Percentiles rank a stretch among this genome's conserved stretches.
phyloP scores from a whole-genome alignment of 1,139 yeast species.

The Nakaseomyces sp. region DNA sequence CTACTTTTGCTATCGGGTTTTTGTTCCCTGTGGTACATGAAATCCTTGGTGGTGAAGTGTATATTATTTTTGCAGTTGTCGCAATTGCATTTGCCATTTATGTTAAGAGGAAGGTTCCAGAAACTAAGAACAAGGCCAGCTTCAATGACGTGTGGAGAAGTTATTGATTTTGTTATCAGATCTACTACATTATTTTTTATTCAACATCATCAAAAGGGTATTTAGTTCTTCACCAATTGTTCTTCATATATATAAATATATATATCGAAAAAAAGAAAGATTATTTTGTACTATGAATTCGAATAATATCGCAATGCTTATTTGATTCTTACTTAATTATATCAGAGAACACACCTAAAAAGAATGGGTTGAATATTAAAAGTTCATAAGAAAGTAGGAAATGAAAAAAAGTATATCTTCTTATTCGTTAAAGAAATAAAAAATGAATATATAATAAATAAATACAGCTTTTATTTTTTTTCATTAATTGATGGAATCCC shows the following conservation, averaged over 20 bases:
- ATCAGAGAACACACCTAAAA: no score
- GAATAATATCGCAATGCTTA: no score
- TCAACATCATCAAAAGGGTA: neutral
- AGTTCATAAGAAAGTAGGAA: no score
- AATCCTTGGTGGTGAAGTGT: conserved; percentile 69
- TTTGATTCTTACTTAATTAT: no score
- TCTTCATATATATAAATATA: no score
- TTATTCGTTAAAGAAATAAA: neutral
- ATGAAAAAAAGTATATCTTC: neutral
- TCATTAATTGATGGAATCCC: neutral
- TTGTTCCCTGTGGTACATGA: conserved; percentile 66
- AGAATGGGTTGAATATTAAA: no score
- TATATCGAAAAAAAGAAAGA: no score
- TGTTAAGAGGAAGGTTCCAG: conserved; percentile 52
- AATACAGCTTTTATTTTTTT: conserved; percentile 3
- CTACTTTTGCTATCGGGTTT: conserved; percentile 76
- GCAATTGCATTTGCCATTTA: conserved; percentile 44
- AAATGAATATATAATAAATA: neutral
- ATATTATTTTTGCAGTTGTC: conserved; percentile 56
- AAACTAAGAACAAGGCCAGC: conserved; percentile 55
- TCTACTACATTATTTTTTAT: neutral
- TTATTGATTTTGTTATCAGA: conserved; percentile 8
- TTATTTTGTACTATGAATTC: no score
- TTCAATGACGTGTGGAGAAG: conserved; percentile 24
- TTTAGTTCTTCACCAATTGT: no score